A percentile compares a stretch with the other conserved stretches of the same genome.
Evolutionary conservation across 108 stramenopile genomes (phyloP).

Genomic region (Fragilariopsis cylindrus): DNA sequence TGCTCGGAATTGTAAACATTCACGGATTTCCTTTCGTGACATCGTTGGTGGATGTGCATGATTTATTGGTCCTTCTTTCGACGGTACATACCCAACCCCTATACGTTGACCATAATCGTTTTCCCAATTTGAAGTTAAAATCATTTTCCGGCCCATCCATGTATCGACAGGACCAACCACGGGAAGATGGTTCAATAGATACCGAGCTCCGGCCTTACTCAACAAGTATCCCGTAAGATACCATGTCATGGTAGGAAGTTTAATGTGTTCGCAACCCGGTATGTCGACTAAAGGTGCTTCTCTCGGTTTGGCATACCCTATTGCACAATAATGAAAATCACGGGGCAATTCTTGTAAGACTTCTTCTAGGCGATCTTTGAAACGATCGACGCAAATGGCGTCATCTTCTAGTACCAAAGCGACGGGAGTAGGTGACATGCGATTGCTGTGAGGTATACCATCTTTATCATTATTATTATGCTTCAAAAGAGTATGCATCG

Average conservation of each 20-base stretch:
- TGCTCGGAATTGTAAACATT: conserved; percentile 69
- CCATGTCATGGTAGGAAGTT: conserved; percentile 79
- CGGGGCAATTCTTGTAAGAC: conserved; percentile 75
- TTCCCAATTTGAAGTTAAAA: conserved; percentile 70
- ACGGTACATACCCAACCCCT: conserved; percentile 58
- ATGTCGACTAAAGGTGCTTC: conserved; percentile 67
- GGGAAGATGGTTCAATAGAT: conserved; percentile 36
- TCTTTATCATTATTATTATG: neutral
- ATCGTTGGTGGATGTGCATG: conserved; percentile 16
- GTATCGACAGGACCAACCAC: conserved; percentile 51
- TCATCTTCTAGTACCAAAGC: conserved; percentile 84
- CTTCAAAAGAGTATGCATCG: neutral
- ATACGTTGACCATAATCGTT: conserved; percentile 62
- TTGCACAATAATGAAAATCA: conserved; percentile 85
- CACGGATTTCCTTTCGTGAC: conserved; percentile 52
- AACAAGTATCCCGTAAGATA: conserved; percentile 80
- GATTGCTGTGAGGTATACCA: neutral
- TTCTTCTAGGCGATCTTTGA: conserved; percentile 60
- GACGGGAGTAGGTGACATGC: conserved; percentile 68
- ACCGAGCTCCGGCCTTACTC: conserved; percentile 25
- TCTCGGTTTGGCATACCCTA: conserved; percentile 83
- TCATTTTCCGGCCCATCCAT: conserved; percentile 41
- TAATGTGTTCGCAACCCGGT: conserved; percentile 57
- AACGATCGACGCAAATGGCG: conserved; percentile 79
- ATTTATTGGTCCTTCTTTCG: neutral